Percentiles rank a stretch among this genome's conserved stretches.
Evolutionary conservation across 805 yeast genomes (phyloP).

Genomic region (Metschnikowia cubensis): DNA sequence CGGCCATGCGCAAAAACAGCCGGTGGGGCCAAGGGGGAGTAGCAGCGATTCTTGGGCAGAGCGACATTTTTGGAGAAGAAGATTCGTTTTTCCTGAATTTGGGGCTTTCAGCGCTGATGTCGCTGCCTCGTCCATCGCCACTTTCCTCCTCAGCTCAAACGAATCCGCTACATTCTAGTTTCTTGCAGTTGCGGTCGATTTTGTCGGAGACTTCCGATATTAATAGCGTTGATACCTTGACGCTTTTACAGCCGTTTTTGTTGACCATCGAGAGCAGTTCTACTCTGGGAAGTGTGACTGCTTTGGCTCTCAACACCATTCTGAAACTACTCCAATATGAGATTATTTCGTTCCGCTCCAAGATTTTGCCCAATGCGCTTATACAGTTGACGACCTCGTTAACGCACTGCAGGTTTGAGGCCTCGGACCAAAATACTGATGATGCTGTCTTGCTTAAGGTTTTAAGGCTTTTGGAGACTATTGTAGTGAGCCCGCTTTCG

Average conservation of each 20-base stretch:
- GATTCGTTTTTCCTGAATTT: conserved; percentile 25
- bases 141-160: conserved; percentile 15
- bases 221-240: conserved; percentile 60
- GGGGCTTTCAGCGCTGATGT: conserved; percentile 5
- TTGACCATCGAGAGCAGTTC: conserved; percentile 77
- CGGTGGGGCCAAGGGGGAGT: conserved; percentile 75
- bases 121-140: conserved; percentile 25
- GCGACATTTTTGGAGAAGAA: conserved; percentile 48
- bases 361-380: conserved; percentile 53
- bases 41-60: conserved; percentile 77
- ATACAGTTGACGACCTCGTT: conserved; percentile 69
- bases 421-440: conserved; percentile 86
- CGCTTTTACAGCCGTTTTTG: conserved; percentile 82
- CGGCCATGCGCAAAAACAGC: conserved; percentile 76
- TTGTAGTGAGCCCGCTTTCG: conserved; percentile 64
- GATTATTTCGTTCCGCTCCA: conserved; percentile 54
- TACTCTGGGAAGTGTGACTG: conserved; percentile 82
- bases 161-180: conserved; percentile 70
- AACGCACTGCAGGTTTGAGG: conserved; percentile 94
- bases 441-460: conserved; percentile 88
- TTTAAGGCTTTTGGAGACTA: conserved; percentile 61
- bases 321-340: conserved; percentile 68
- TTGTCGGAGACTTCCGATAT: conserved; percentile 52
- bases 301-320: conserved; percentile 72
- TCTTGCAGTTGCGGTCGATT: conserved; percentile 72